These are phyloP conservation scores for Copromyces sp. DNA, from an alignment of 495 filamentous ascomycete species.

Conservation along the genomic window DNA sequence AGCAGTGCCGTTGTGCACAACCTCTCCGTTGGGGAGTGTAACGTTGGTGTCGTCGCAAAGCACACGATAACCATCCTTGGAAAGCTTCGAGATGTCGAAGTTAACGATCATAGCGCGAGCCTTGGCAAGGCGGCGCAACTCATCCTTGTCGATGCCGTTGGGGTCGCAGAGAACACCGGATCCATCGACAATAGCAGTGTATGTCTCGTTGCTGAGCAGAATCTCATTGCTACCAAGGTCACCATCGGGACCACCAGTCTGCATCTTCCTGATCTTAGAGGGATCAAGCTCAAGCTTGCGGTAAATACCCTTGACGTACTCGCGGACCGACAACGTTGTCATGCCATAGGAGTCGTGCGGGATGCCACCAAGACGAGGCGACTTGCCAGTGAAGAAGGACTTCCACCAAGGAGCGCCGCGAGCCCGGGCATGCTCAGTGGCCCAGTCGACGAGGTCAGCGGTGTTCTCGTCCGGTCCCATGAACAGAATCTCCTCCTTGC, in stretches of 20 bases:
- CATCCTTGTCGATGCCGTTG: slow-evolving; percentile 72
- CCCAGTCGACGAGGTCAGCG: slow-evolving; percentile 94
- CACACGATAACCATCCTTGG: slow-evolving; percentile 80
- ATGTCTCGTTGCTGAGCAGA: slow-evolving; percentile 88
- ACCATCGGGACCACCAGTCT: slow-evolving; percentile 94
- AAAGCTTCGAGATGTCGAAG: slow-evolving; percentile 79
- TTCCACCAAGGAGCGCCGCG: slow-evolving; percentile 98
- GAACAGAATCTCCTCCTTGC: slow-evolving; percentile 91
- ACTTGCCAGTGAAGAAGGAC: slow-evolving; percentile 99
- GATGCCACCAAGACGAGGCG: slow-evolving; percentile 88
- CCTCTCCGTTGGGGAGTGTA: slow-evolving; percentile 74
- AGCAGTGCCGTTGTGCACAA: slow-evolving; percentile 78
- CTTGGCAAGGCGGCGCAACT: slow-evolving; percentile 77
- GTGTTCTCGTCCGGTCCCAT: slow-evolving; percentile 99
- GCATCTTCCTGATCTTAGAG: slow-evolving; percentile 75
- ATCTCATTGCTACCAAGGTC: slow-evolving; percentile 98
- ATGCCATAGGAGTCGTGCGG: slow-evolving; percentile 95
- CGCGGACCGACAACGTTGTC: slow-evolving; percentile 92
- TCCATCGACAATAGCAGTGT: slow-evolving; percentile 86
- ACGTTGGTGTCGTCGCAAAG: slow-evolving; percentile 84
- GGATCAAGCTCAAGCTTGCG: slow-evolving; percentile 86
- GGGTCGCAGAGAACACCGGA: slow-evolving; percentile 91
- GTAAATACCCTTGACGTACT: slow-evolving; percentile 94
- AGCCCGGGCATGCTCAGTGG: slow-evolving; percentile 81
- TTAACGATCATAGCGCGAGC: slow-evolving; percentile 80